Conservation (phyloP, 768 basidiomycete genomes). For the Phanerochaete carnosa region DNA sequence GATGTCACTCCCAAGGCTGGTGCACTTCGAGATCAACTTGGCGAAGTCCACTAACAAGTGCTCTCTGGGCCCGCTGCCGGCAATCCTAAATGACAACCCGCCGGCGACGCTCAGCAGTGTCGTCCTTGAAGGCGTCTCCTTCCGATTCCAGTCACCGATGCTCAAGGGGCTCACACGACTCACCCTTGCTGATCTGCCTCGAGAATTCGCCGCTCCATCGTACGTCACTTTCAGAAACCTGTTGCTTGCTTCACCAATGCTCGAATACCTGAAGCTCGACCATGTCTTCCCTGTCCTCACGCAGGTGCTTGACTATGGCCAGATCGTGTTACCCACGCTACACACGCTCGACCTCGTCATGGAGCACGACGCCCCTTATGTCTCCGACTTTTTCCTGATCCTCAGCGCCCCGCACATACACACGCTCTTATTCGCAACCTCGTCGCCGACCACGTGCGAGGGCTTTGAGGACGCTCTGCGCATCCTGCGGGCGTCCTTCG, state of each 20-base stretch:
- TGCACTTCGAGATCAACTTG: not conserved
- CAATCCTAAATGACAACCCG: not conserved
- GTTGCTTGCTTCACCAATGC: not conserved
- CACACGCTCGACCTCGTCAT: constrained; percentile 3
- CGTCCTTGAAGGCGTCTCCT: not conserved
- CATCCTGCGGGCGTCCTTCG: not conserved
- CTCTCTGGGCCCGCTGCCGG: not conserved
- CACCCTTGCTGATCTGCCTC: constrained; percentile 1
- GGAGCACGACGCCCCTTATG: not conserved
- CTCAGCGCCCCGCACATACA: constrained; percentile 1
- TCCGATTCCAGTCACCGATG: not conserved
- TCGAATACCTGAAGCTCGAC: constrained; percentile 5
- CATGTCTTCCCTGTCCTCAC: not conserved
- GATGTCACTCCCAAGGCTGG: not conserved
- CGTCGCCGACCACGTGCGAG: not conserved
- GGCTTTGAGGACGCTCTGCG: constrained; percentile 2
- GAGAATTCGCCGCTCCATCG: not conserved
- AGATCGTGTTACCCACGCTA: constrained; percentile 1
- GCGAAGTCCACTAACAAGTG: not conserved
- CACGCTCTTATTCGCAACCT: constrained; percentile 1
- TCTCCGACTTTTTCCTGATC: constrained; percentile 1
- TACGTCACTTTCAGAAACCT: constrained; percentile 5
- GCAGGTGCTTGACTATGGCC: not conserved
- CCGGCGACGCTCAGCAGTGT: not conserved
- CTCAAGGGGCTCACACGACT: constrained; percentile 2